Evolutionary conservation across 2,329 filamentous ascomycete species (phyloP), one percentile per base, ranked within the genome.

Genomic region (Penicillium sp.): DNA sequence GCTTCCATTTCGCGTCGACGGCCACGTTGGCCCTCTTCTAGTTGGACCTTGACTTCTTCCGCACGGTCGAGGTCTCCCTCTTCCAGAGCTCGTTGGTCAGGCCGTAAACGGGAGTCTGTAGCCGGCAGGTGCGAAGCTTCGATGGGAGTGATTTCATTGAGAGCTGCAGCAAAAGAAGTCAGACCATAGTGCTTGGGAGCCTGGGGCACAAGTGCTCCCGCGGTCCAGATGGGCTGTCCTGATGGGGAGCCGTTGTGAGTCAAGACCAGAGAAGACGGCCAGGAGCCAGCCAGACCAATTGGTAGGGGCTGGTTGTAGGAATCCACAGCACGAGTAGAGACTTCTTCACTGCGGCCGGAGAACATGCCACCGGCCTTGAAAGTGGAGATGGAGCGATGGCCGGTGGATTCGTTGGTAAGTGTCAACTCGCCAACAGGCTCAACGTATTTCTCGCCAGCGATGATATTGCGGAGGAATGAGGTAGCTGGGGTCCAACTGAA

Each of bases 321-420:
- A 41, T 82, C 80, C 50, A 82, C 82, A 1, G 81, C 75, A 52
- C 89, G 82, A 5, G 90, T 82, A 23, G 76, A 73, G 7, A 96
- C 85, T 45, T 98, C 92, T 64, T 98, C 92, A 45, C 84, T 84
- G 39, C 92, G 80, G 10, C 92, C 92, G 20, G 90, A 89, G 67
- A 96, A 98, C 86, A 98, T 95, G 49, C 92, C 90, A 59, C 92
- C 93, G 38, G 83, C 79, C 60, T 92, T 93, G 70, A 98, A 98
- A 40, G 90, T 88, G 31, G 87, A 79, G n/a, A 82, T 74, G 1
- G 88, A 85, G 59, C 86, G 89, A 50, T 84, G 80, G 6, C 89
- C 87, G 0, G 82, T 87, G 4, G 76, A 83, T 56, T 98, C 92
- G 60, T 90, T 90, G 48, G 78, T 69, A 22, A 98, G 77, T 15